Evolutionary conservation across 805 yeast species (phyloP).

Genomic region (Lachancea lanzarotensis): DNA sequence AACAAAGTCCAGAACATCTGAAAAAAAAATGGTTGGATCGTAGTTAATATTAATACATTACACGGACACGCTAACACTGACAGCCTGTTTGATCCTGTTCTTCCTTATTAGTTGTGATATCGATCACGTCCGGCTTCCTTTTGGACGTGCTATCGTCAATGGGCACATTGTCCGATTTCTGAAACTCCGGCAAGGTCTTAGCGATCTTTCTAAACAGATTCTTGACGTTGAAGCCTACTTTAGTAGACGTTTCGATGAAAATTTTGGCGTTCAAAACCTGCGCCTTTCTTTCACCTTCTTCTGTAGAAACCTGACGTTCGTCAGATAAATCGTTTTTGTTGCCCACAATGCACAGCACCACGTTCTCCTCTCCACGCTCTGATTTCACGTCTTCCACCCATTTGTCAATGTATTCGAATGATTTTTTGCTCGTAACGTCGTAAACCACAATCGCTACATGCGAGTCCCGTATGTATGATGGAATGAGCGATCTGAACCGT

Average conservation of each 20-base stretch:
- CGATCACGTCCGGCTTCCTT: constrained; percentile 38
- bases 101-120: constrained; percentile 36
- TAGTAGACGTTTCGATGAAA: constrained; percentile 89
- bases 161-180: constrained; percentile 30
- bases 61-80: constrained; percentile 6
- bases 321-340: constrained; percentile 80
- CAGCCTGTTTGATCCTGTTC: constrained; percentile 35
- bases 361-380: constrained; percentile 83
- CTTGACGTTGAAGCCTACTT: constrained; percentile 91
- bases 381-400: constrained; percentile 95
- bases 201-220: constrained; percentile 85
- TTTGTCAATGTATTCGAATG: constrained; percentile 75
- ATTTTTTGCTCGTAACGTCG: constrained; percentile 80
- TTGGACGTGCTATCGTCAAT: constrained; percentile 20
- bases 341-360: constrained; percentile 84
- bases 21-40: background rate
- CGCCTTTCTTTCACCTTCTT: constrained; percentile 79
- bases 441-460: constrained; percentile 97
- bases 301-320: constrained; percentile 72
- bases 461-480: constrained; percentile 91
- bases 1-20: too few relatives aligned
- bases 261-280: constrained; percentile 66
- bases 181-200: constrained; percentile 80
- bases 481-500: constrained; percentile 87
- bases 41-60: background rate